Evolutionary conservation across 495 filamentous ascomycete genomes (phyloP).

Genomic region (Friedmanniomyces simplex): DNA sequence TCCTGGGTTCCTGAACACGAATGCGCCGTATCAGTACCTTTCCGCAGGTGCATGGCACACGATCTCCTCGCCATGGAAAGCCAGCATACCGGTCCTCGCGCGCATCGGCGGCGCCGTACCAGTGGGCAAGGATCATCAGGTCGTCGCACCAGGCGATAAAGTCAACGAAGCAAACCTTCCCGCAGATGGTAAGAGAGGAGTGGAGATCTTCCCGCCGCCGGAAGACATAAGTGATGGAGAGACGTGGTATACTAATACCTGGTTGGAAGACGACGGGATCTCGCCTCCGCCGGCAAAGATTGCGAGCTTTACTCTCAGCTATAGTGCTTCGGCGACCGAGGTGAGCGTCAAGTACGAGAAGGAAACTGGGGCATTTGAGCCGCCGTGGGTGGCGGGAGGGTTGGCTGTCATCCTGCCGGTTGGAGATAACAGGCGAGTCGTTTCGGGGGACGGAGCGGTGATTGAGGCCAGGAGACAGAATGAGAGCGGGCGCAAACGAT

Average conservation of each 20-base stretch:
- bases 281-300: constrained; percentile 26
- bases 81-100: constrained; percentile 53
- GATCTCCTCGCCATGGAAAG: constrained; percentile 47
- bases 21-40: constrained; percentile 48
- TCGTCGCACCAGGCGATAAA: constrained; percentile 44
- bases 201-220: constrained; percentile 54
- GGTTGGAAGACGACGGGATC: constrained; percentile 57
- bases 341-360: constrained; percentile 19
- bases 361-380: constrained; percentile 16
- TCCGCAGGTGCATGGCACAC: constrained; percentile 51
- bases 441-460: constrained; percentile 8
- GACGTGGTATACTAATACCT: constrained; percentile 37
- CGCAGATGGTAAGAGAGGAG: constrained; percentile 50
- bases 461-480: constrained; percentile 11
- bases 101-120: constrained; percentile 49
- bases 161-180: constrained; percentile 44
- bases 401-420: constrained; percentile 25
- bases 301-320: constrained; percentile 19
- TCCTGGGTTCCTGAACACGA: constrained; percentile 51
- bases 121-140: constrained; percentile 47
- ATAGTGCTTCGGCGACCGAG: constrained; percentile 14
- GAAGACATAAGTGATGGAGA: constrained; percentile 25
- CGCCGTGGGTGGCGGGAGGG: constrained; percentile 21
- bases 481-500: constrained; percentile 9
- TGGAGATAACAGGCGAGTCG: constrained; percentile 20